These are phyloP conservation scores for Coleophoma cylindrospora DNA, from an alignment of 2,329 filamentous ascomycete genomes.

Conservation along the genomic window DNA sequence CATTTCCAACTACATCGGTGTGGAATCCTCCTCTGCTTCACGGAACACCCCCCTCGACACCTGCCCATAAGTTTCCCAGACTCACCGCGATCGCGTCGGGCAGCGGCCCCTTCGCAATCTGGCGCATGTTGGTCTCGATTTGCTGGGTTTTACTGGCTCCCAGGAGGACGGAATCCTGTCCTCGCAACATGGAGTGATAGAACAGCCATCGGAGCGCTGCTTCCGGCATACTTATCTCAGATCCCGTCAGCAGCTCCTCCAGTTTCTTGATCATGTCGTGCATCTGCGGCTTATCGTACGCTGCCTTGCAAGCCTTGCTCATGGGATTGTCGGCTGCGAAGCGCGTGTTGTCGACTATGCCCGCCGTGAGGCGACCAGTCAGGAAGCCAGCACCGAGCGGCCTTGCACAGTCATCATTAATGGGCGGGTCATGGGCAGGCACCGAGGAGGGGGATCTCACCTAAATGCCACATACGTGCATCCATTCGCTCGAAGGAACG, in stretches of 20 bases:
- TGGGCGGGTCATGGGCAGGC: background rate
- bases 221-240: slow-evolving; percentile 30
- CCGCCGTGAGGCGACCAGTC: slow-evolving; percentile 25
- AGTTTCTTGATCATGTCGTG: slow-evolving; percentile 31
- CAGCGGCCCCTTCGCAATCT: slow-evolving; percentile 1
- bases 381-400: slow-evolving; percentile 35
- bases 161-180: slow-evolving; percentile 22
- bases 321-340: background rate
- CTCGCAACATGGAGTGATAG: slow-evolving; percentile 25
- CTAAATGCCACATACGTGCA: background rate
- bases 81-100: slow-evolving; percentile 27
- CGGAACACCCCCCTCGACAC: no score
- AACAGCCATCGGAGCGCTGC: slow-evolving; percentile 37
- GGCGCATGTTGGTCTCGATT: slow-evolving; percentile 10
- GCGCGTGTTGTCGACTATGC: background rate
- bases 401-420: background rate
- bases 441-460: background rate
- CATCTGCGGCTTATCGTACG: slow-evolving; percentile 18
- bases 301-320: slow-evolving; percentile 1
- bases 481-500: background rate
- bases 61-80: slow-evolving; percentile 25
- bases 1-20: no score
- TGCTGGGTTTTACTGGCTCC: slow-evolving; percentile 14
- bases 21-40: no score
- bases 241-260: slow-evolving; percentile 31